These are phyloP conservation scores for Pulveroboletus ravenelii DNA, from an alignment of 768 basidiomycete genomes.

Conservation along the genomic window DNA sequence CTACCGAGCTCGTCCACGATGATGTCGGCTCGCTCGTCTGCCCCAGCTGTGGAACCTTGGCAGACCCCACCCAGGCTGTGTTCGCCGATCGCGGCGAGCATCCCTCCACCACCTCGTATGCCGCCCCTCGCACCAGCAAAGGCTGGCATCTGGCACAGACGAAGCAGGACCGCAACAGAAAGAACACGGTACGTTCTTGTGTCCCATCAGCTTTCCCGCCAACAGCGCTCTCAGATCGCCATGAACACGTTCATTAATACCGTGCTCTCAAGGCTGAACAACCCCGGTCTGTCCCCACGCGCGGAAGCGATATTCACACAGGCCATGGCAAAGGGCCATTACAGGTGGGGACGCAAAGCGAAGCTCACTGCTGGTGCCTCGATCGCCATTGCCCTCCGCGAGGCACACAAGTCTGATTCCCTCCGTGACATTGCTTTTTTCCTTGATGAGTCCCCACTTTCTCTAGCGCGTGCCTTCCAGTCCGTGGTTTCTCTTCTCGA, in stretches of 20 bases:
- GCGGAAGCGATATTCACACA: conserved; percentile 66
- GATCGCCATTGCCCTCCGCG: conserved; percentile 66
- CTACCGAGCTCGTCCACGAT: conserved; percentile 49
- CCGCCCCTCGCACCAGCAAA: conserved; percentile 44
- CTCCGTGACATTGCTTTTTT: conserved; percentile 66
- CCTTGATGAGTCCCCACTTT: conserved; percentile 46
- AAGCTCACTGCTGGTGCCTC: conserved; percentile 66
- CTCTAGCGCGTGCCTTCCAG: conserved; percentile 53
- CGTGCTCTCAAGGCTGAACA: conserved; percentile 54
- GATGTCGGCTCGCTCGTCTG: conserved; percentile 60
- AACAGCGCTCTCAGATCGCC: conserved; percentile 42
- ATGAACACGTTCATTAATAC: conserved; percentile 61
- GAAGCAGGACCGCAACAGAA: conserved; percentile 59
- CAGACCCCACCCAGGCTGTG: conserved; percentile 55
- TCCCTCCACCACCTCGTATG: conserved; percentile 35
- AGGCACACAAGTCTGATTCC: conserved; percentile 62
- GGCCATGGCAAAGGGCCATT: conserved; percentile 52
- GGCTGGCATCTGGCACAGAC: conserved; percentile 62
- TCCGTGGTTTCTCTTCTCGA: conserved; percentile 49
- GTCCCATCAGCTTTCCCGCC: conserved; percentile 13
- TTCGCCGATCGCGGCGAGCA: conserved; percentile 46
- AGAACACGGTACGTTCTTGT: conserved; percentile 49
- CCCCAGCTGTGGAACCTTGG: conserved; percentile 65
- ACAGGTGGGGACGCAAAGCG: conserved; percentile 73
- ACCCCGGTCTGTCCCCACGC: conserved; percentile 58